Conservation (phyloP, 306 rosid species). For the Vigna angularis region DNA sequence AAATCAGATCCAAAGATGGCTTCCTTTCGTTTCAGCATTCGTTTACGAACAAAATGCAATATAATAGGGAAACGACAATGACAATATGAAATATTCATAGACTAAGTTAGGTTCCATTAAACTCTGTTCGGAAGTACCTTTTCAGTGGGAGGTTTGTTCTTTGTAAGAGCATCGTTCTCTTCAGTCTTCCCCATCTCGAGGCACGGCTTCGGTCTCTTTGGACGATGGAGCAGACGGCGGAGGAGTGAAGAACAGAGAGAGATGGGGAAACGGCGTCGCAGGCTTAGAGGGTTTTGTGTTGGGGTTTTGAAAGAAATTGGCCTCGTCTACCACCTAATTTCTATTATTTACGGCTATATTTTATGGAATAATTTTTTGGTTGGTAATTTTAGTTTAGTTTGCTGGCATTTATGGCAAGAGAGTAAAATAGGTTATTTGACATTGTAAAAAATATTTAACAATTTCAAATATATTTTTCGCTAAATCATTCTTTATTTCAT, state of each 20-base stretch:
- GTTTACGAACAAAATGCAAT: not conserved
- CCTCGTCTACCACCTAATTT: not conserved
- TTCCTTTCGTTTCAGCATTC: not conserved
- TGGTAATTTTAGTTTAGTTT: too few species aligned
- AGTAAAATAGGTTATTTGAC: too few species aligned
- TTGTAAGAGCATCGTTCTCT: conserved; percentile 36
- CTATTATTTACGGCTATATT: not conserved
- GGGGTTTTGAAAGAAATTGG: conserved; percentile 17
- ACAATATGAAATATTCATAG: not conserved
- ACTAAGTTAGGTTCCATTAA: not conserved
- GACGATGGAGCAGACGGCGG: conserved; percentile 9
- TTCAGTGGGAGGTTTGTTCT: conserved; percentile 37
- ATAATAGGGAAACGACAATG: not conserved
- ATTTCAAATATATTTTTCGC: too few species aligned
- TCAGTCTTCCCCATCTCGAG: conserved; percentile 35
- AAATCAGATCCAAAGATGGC: conserved; percentile 14
- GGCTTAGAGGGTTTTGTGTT: conserved; percentile 6
- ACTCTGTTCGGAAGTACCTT: conserved; percentile 25
- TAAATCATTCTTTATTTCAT: too few species aligned
- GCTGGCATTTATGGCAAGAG: too few species aligned
- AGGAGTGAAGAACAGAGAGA: not conserved
- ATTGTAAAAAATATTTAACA: too few species aligned
- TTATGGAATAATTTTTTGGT: too few species aligned
- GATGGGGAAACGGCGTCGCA: not conserved
- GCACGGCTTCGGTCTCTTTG: not conserved